Conservation (phyloP, 352 stramenopile species). For the Aphanomyces euteiches region DNA sequence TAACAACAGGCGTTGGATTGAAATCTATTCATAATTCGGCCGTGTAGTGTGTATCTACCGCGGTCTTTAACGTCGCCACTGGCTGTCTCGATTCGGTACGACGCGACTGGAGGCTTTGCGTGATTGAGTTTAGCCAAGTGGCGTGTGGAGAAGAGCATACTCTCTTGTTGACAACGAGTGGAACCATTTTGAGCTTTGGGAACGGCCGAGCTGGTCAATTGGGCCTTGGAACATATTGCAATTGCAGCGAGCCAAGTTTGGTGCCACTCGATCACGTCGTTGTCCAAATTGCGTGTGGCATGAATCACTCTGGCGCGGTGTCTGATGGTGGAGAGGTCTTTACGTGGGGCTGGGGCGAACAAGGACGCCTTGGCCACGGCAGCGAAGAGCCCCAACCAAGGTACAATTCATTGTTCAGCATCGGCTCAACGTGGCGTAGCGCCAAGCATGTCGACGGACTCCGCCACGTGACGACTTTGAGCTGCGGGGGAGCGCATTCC, state of each 20-base stretch:
- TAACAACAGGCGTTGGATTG: background rate
- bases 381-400: conserved; percentile 1
- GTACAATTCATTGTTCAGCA: background rate
- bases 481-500: conserved; percentile 15
- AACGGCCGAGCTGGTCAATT: conserved; percentile 12
- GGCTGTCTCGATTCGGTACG: background rate
- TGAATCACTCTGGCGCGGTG: conserved; percentile 17
- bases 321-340: background rate
- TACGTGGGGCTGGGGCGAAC: conserved; percentile 24
- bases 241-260: background rate
- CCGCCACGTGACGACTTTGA: background rate
- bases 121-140: conserved; percentile 8
- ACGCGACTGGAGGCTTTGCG: background rate
- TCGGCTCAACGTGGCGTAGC: background rate
- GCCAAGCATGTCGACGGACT: conserved; percentile 5
- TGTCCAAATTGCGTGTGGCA: conserved; percentile 11
- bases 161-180: background rate
- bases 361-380: conserved; percentile 21
- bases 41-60: conserved; percentile 1
- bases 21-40: background rate
- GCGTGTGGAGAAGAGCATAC: conserved; percentile 24
- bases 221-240: conserved; percentile 8
- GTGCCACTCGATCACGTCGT: background rate
- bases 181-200: conserved; percentile 8
- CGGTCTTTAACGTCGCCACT: background rate